These are phyloP conservation scores for Xerocomus amazonicus DNA, from an alignment of 1,284 basidiomycete genomes.

Conservation along the genomic window DNA sequence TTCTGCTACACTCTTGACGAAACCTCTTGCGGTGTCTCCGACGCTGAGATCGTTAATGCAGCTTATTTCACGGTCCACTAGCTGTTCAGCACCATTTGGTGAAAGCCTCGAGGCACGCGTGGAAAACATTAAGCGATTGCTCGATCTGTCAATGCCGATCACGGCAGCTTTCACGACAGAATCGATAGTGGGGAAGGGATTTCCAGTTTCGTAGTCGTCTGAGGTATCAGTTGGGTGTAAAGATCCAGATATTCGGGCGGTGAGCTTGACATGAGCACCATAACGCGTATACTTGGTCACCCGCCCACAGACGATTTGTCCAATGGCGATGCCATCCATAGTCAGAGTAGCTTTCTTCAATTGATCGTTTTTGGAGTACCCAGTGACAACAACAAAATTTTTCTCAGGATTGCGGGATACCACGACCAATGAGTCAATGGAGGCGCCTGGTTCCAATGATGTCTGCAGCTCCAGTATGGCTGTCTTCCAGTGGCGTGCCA, in stretches of 20 bases:
- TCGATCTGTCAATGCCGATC: constrained; percentile 59
- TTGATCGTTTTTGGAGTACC: constrained; percentile 52
- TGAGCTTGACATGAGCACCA: constrained; percentile 75
- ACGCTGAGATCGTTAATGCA: constrained; percentile 63
- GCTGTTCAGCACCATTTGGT: constrained; percentile 43
- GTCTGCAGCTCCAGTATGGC: constrained; percentile 69
- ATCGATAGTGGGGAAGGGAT: constrained; percentile 61
- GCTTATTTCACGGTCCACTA: constrained; percentile 72
- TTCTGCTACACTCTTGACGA: constrained; percentile 84
- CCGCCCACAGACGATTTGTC: constrained; percentile 76
- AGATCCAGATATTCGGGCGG: constrained; percentile 65
- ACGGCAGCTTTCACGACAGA: constrained; percentile 70
- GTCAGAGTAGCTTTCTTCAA: constrained; percentile 53
- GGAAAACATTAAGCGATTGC: constrained; percentile 71
- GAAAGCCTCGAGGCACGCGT: constrained; percentile 71
- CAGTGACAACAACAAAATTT: constrained; percentile 83
- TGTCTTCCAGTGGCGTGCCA: constrained; percentile 78
- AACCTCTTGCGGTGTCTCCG: constrained; percentile 78
- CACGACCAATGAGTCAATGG: constrained; percentile 77
- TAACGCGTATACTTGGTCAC: constrained; percentile 65
- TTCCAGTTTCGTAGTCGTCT: constrained; percentile 71
- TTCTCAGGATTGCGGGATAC: constrained; percentile 89
- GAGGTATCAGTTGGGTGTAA: constrained; percentile 78
- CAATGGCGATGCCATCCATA: constrained; percentile 64
- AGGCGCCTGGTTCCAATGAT: constrained; percentile 68